Conservation (phyloP, 345 rosid genomes). For the Luvunga scandens region DNA sequence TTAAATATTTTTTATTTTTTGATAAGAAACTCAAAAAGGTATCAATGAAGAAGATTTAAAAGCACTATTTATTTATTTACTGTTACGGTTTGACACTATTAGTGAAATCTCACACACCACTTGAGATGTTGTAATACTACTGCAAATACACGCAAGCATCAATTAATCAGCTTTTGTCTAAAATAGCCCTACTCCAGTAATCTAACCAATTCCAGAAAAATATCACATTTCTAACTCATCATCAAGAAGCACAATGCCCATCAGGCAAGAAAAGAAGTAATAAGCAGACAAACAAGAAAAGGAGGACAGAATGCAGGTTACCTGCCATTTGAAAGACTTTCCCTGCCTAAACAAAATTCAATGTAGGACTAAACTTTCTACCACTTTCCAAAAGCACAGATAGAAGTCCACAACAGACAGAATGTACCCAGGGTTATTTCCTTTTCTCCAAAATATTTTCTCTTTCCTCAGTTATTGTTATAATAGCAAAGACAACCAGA, state of each 20-base stretch:
- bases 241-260: neutral
- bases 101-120: neutral
- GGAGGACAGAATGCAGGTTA: neutral
- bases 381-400: neutral
- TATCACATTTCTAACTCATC: neutral
- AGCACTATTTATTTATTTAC: neutral
- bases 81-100: neutral
- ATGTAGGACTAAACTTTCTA: neutral
- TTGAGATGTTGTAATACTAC: neutral
- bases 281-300: neutral
- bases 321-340: neutral
- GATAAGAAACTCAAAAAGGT: no score
- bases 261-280: neutral
- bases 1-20: neutral
- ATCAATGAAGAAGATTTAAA: no score
- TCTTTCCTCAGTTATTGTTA: neutral
- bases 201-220: neutral
- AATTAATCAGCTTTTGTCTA: neutral
- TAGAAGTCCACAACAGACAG: neutral
- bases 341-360: neutral
- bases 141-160: neutral
- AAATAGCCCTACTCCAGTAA: neutral
- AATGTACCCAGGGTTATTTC: neutral
- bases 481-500: neutral
- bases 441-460: neutral